These are phyloP conservation scores for Paramecium bursaria DNA, from an alignment of 73 alveolate genomes.

Conservation along the genomic window DNA sequence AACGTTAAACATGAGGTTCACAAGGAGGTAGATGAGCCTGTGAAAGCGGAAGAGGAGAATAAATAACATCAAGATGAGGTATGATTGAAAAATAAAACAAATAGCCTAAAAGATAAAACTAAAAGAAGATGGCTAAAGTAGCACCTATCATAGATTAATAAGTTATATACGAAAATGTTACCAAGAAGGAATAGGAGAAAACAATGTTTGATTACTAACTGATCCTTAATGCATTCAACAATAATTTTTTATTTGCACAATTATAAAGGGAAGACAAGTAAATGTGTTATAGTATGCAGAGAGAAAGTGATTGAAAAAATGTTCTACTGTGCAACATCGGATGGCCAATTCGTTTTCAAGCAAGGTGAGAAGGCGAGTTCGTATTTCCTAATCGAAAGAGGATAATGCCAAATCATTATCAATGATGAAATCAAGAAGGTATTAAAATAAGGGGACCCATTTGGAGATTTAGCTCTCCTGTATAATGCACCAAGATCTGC, in stretches of 20 bases:
- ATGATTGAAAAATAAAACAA: neutral
- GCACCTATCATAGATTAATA: slow-evolving; percentile 43
- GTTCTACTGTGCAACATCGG: slow-evolving; percentile 69
- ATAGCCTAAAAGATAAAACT: slow-evolving; percentile 28
- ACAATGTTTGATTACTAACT: slow-evolving; percentile 30
- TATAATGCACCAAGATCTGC: slow-evolving; percentile 83
- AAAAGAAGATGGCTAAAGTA: slow-evolving; percentile 39
- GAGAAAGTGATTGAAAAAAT: slow-evolving; percentile 65
- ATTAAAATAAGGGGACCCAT: slow-evolving; percentile 77
- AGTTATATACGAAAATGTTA: slow-evolving; percentile 14
- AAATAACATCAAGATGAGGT: no score
- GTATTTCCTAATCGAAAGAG: slow-evolving; percentile 82
- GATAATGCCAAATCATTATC: slow-evolving; percentile 78
- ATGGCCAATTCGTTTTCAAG: slow-evolving; percentile 75
- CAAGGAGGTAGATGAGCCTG: no score
- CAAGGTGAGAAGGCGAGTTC: slow-evolving; percentile 88
- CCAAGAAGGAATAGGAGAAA: slow-evolving; percentile 3
- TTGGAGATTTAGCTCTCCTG: slow-evolving; percentile 85
- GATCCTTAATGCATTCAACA: slow-evolving; percentile 31
- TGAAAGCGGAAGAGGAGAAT: no score
- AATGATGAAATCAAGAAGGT: slow-evolving; percentile 71
- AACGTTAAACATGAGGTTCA: no score
- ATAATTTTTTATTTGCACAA: slow-evolving; percentile 32
- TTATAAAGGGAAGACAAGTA: slow-evolving; percentile 28
- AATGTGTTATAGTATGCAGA: slow-evolving; percentile 1